Conservation (phyloP, 352 stramenopile genomes). For the Discostella stelligera region DNA sequence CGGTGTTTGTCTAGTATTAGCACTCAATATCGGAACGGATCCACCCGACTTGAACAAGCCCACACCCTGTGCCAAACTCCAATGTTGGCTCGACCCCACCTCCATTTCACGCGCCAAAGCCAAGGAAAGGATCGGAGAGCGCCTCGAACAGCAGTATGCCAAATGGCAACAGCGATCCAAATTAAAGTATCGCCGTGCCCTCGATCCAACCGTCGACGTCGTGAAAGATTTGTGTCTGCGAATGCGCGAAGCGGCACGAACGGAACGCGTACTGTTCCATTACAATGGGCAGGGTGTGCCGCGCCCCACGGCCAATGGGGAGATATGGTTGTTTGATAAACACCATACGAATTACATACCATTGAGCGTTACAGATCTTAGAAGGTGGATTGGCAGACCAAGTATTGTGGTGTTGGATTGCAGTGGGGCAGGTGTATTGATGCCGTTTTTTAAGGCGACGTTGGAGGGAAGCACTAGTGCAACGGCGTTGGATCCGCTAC, state of each 20-base stretch:
- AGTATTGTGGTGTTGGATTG: conserved; percentile 98
- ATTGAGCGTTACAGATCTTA: conserved; percentile 93
- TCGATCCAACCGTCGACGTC: conserved; percentile 97
- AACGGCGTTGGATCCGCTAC: conserved; percentile 13
- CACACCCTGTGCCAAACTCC: conserved; percentile 93
- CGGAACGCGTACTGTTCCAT: conserved; percentile 96
- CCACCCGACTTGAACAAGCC: conserved; percentile 95
- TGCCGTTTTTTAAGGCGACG: conserved; percentile 88
- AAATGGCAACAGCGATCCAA: conserved; percentile 88
- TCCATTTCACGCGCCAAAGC: conserved; percentile 92
- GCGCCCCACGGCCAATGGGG: conserved; percentile 92
- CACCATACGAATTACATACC: conserved; percentile 99
- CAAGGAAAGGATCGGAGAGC: conserved; percentile 92
- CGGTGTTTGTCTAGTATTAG: conserved; percentile 93
- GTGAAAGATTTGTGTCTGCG: conserved; percentile 91
- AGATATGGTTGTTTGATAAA: conserved; percentile 99
- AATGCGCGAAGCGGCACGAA: conserved; percentile 89
- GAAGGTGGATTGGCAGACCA: conserved; percentile 89
- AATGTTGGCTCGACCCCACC: conserved; percentile 98
- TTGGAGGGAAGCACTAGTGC: conserved; percentile 35
- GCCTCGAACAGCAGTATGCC: conserved; percentile 91
- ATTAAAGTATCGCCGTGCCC: conserved; percentile 90
- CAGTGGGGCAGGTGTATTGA: conserved; percentile 91
- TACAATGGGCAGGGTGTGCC: conserved; percentile 99
- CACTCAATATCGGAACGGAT: conserved; percentile 97